Conservation (phyloP, 2,329 filamentous ascomycete genomes). For the Neocatenulostroma microsporum region DNA sequence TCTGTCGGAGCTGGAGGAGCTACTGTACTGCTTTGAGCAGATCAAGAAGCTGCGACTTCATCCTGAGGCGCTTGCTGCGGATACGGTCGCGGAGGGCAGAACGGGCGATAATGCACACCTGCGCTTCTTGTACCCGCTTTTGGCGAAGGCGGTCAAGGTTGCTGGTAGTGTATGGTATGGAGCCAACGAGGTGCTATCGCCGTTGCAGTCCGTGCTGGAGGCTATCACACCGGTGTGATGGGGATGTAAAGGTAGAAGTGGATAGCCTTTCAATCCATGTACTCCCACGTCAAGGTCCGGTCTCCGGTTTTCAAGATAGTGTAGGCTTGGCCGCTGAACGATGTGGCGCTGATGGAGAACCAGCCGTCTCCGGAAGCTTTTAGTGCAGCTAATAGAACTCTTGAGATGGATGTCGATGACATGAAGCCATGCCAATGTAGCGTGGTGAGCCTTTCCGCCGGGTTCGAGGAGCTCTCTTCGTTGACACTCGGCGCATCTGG, state of each 20-base stretch:
- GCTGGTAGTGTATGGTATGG: slow-evolving; percentile 55
- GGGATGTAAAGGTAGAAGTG: background rate
- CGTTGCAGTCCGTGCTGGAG: slow-evolving; percentile 36
- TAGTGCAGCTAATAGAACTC: slow-evolving; percentile 22
- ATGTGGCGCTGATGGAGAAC: slow-evolving; percentile 24
- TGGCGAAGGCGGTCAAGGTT: slow-evolving; percentile 56
- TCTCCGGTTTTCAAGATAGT: slow-evolving; percentile 22
- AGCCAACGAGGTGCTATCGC: slow-evolving; percentile 41
- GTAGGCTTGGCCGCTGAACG: slow-evolving; percentile 25
- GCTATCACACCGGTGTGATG: slow-evolving; percentile 4
- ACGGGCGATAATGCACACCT: slow-evolving; percentile 62
- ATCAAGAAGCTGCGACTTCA: slow-evolving; percentile 63
- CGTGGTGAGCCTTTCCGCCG: slow-evolving; percentile 25
- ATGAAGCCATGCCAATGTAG: slow-evolving; percentile 41
- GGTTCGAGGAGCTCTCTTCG: slow-evolving; percentile 5
- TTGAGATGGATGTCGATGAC: slow-evolving; percentile 27
- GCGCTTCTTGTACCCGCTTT: slow-evolving; percentile 68
- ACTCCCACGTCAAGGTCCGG: slow-evolving; percentile 28
- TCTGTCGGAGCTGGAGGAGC: slow-evolving; percentile 67
- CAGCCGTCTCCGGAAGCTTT: slow-evolving; percentile 23
- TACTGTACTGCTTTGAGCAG: slow-evolving; percentile 61
- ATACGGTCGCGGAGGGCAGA: slow-evolving; percentile 13
- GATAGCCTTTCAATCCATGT: slow-evolving; percentile 19
- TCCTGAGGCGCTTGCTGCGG: slow-evolving; percentile 35
- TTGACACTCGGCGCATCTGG: slow-evolving; percentile 31